Conservation (phyloP, 345 rosid genomes). For the Lepidium aucheri region DNA sequence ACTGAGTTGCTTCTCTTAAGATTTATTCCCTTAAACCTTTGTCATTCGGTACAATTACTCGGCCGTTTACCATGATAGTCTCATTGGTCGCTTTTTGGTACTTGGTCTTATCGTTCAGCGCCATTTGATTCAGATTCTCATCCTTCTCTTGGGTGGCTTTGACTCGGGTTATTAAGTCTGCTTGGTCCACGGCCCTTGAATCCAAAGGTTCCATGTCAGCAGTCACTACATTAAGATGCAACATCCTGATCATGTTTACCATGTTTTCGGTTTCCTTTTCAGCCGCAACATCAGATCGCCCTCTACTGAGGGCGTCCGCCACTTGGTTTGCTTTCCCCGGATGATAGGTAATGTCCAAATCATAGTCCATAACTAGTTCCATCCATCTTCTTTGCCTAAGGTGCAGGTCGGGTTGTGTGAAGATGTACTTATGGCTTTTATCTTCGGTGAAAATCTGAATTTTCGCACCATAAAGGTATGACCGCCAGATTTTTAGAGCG, state of each 20-base stretch:
- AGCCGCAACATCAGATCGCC: background rate
- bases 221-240: background rate
- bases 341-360: too few species aligned
- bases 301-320: too few species aligned
- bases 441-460: background rate
- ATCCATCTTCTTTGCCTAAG: background rate
- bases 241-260: background rate
- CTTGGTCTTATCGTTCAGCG: background rate
- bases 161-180: background rate
- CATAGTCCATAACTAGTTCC: background rate
- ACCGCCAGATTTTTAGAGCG: background rate
- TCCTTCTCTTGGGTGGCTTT: background rate
- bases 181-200: background rate
- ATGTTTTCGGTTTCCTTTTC: background rate
- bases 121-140: too few species aligned
- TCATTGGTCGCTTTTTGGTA: background rate
- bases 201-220: background rate
- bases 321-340: too few species aligned
- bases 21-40: background rate
- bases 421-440: background rate
- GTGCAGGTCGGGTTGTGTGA: background rate
- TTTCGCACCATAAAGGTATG: background rate
- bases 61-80: background rate
- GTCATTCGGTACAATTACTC: background rate
- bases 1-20: background rate